Conservation (phyloP, 2,329 filamentous ascomycete genomes). For the Ustulina deusta region DNA sequence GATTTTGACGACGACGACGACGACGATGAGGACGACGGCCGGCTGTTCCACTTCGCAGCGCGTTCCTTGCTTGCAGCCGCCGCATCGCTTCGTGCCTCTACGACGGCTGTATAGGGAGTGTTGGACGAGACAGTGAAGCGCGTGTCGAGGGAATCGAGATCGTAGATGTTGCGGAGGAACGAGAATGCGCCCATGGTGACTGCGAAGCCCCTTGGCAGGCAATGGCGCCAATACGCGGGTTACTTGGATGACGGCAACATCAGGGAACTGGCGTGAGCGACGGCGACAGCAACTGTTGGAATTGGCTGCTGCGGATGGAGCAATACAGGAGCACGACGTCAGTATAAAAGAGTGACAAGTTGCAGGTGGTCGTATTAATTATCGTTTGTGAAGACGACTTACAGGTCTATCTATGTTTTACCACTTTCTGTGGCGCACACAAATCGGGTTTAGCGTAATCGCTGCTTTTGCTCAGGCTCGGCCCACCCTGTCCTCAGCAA, state of each 20-base stretch:
- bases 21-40: conserved; percentile 46
- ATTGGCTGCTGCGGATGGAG: neutral
- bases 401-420: no score
- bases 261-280: conserved; percentile 1
- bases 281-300: neutral
- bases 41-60: conserved; percentile 57
- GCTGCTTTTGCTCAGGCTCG: no score
- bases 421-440: no score
- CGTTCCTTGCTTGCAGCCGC: conserved; percentile 55
- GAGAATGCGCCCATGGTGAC: conserved; percentile 56
- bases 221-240: conserved; percentile 35
- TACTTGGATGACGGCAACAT: conserved; percentile 36
- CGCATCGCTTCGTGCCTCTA: conserved; percentile 63
- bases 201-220: conserved; percentile 31
- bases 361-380: no score
- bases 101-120: conserved; percentile 71
- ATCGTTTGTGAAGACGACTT: neutral
- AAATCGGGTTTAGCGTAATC: no score
- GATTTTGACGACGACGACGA: conserved; percentile 62
- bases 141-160: conserved; percentile 71
- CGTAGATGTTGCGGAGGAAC: conserved; percentile 65
- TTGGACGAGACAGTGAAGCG: conserved; percentile 76
- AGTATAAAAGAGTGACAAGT: conserved; percentile 27
- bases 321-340: neutral
- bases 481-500: no score